These are phyloP conservation scores for Toxicodendron radicans DNA, from an alignment of 345 rosid genomes.

Conservation along the genomic window DNA sequence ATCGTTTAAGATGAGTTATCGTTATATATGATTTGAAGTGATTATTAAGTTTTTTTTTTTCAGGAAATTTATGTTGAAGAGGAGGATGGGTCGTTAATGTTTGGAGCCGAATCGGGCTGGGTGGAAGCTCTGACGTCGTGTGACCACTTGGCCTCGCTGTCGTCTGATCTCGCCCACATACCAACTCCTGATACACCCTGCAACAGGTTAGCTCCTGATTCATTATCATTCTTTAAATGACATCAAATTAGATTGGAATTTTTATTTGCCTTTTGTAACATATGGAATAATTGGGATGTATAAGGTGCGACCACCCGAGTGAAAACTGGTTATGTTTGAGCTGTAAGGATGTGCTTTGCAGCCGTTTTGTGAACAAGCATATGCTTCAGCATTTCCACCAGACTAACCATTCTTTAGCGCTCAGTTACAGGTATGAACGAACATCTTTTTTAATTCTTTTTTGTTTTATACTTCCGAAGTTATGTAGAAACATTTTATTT, in stretches of 20 bases:
- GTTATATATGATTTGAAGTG: neutral
- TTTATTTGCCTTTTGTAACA: neutral
- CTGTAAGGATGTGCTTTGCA: slow-evolving; percentile 85
- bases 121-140: slow-evolving; percentile 79
- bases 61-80: slow-evolving; percentile 37
- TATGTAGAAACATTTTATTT: neutral
- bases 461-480: neutral
- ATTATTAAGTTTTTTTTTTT: neutral
- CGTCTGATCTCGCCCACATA: slow-evolving; percentile 60
- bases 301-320: slow-evolving; percentile 72
- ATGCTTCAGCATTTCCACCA: slow-evolving; percentile 77
- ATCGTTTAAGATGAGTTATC: neutral
- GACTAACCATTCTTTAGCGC: slow-evolving; percentile 60
- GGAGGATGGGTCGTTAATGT: slow-evolving; percentile 33
- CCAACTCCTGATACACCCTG: slow-evolving; percentile 75
- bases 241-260: neutral
- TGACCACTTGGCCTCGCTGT: slow-evolving; percentile 69
- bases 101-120: slow-evolving; percentile 87
- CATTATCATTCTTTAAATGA: too few species aligned
- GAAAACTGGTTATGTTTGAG: slow-evolving; percentile 90
- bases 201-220: slow-evolving; percentile 38
- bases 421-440: slow-evolving; percentile 63
- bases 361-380: slow-evolving; percentile 89
- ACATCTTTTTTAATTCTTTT: neutral
- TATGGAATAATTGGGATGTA: neutral